Evolutionary conservation across 2,329 filamentous ascomycete species (phyloP).

Genomic region (Aaosphaeria pasadenensis): DNA sequence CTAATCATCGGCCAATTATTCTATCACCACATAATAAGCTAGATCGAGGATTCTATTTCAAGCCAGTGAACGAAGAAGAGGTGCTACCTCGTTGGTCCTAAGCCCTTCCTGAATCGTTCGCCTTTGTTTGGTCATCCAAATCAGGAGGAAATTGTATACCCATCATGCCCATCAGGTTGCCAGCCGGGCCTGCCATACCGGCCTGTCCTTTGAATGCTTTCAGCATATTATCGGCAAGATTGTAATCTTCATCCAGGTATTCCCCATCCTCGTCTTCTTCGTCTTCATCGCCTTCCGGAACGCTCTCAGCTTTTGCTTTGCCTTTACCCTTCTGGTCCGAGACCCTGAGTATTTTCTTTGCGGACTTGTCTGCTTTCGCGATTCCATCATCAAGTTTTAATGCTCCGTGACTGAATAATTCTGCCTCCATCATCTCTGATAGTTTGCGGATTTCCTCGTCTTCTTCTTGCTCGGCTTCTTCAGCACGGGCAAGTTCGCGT

Average conservation of each 20-base stretch:
- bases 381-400: conserved; percentile 38
- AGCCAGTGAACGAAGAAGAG: too few species aligned
- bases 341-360: not conserved
- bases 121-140: conserved; percentile 52
- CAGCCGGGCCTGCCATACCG: conserved; percentile 79
- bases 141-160: conserved; percentile 78
- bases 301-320: conserved; percentile 14
- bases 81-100: too few species aligned
- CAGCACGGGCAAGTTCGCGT: conserved; percentile 35
- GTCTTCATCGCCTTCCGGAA: conserved; percentile 10
- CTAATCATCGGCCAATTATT: too few species aligned
- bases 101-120: too few species aligned
- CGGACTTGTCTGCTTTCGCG: conserved; percentile 10
- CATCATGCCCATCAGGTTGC: conserved; percentile 85
- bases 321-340: conserved; percentile 20
- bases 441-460: conserved; percentile 62
- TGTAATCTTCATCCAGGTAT: conserved; percentile 73
- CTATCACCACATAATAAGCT: too few species aligned
- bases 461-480: conserved; percentile 39
- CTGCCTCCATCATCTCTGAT: conserved; percentile 67
- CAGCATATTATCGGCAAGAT: conserved; percentile 83
- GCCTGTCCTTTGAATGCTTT: conserved; percentile 91
- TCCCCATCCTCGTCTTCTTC: conserved; percentile 50
- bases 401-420: conserved; percentile 67
- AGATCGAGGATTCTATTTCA: too few species aligned